Evolutionary conservation across 805 yeast genomes (phyloP).

Genomic region (Candida stauntonica): DNA sequence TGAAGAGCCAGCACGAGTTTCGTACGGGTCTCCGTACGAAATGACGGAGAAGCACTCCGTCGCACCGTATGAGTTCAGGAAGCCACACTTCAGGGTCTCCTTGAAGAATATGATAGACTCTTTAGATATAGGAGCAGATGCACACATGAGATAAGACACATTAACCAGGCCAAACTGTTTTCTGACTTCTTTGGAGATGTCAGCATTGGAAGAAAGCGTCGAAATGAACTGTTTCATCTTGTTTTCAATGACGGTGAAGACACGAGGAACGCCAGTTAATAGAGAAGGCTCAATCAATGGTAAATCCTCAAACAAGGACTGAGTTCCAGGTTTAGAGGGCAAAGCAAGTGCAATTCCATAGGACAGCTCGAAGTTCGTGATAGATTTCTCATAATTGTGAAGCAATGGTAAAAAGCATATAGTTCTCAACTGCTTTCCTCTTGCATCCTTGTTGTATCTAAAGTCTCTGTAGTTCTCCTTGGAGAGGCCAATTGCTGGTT

Average conservation of each 20-base stretch:
- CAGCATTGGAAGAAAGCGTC: slow-evolving; percentile 3
- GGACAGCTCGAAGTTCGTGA: slow-evolving; percentile 35
- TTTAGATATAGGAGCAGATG: slow-evolving; percentile 59
- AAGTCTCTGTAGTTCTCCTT: slow-evolving; percentile 11
- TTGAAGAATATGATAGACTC: slow-evolving; percentile 51
- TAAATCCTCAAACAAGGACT: slow-evolving; percentile 45
- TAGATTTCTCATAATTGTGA: slow-evolving; percentile 53
- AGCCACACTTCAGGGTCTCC: slow-evolving; percentile 41
- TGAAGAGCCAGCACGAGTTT: slow-evolving; percentile 40
- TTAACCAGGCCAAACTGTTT: slow-evolving; percentile 36
- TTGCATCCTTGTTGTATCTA: slow-evolving; percentile 16
- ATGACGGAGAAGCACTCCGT: slow-evolving; percentile 55
- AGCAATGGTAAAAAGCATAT: slow-evolving; percentile 48
- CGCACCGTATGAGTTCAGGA: slow-evolving; percentile 56
- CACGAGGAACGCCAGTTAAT: slow-evolving; percentile 52
- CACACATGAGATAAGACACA: slow-evolving; percentile 32
- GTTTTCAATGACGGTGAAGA: slow-evolving; percentile 45
- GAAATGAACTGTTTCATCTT: slow-evolving; percentile 17
- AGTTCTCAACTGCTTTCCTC: slow-evolving; percentile 22
- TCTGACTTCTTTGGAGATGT: slow-evolving; percentile 22
- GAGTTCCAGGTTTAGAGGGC: slow-evolving; percentile 40
- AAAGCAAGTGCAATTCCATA: slow-evolving; percentile 43
- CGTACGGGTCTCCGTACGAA: slow-evolving; percentile 33
- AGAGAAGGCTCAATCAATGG: slow-evolving; percentile 41
- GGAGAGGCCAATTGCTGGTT: slow-evolving; percentile 24